Percentiles rank a stretch among this genome's conserved stretches.
These are phyloP conservation scores for Simmondsia chinensis DNA, from an alignment of 148 eudicot species.

Conservation along the genomic window DNA sequence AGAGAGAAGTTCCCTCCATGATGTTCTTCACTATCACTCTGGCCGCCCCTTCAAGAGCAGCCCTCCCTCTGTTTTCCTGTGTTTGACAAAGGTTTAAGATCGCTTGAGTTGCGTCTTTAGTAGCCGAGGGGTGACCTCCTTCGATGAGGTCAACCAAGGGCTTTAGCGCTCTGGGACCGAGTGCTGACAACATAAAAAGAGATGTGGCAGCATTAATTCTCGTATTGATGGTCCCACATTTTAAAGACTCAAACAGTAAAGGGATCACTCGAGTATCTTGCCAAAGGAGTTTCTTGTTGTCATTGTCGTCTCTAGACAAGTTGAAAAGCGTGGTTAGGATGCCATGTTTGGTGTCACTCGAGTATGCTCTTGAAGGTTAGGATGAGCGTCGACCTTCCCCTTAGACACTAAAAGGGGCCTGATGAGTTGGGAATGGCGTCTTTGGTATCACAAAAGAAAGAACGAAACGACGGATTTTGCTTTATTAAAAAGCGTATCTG, in stretches of 20 bases:
- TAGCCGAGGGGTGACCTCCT: conserved; percentile 32
- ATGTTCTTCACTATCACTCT: conserved; percentile 31
- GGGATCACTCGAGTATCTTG: conserved; percentile 29
- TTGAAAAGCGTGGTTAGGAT: conserved; percentile 33
- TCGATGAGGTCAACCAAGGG: conserved; percentile 39
- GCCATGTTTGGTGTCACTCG: too few species aligned
- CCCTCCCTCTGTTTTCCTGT: conserved; percentile 31
- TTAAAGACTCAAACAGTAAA: conserved; percentile 33
- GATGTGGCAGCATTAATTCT: conserved; percentile 45
- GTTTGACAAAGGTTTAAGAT: conserved; percentile 32
- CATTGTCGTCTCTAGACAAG: conserved; percentile 26
- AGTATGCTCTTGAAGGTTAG: conserved; percentile 42
- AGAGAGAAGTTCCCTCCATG: conserved; percentile 24
- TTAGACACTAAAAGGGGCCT: conserved; percentile 13
- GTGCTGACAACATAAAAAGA: conserved; percentile 34
- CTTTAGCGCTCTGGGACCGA: conserved; percentile 33
- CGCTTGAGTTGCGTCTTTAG: conserved; percentile 44
- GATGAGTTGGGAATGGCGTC: conserved; percentile 29
- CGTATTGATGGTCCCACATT: conserved; percentile 21
- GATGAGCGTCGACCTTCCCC: conserved; percentile 12
- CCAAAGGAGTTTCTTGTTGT: conserved; percentile 27
- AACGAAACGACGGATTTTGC: conserved; percentile 25
- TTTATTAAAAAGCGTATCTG: conserved; percentile 37
- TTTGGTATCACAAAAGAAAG: conserved; percentile 24
- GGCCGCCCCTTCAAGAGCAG: conserved; percentile 33